These are phyloP conservation scores for Stagonosporopsis tanaceti DNA, from an alignment of 2,329 filamentous ascomycete species.

Conservation along the genomic window DNA sequence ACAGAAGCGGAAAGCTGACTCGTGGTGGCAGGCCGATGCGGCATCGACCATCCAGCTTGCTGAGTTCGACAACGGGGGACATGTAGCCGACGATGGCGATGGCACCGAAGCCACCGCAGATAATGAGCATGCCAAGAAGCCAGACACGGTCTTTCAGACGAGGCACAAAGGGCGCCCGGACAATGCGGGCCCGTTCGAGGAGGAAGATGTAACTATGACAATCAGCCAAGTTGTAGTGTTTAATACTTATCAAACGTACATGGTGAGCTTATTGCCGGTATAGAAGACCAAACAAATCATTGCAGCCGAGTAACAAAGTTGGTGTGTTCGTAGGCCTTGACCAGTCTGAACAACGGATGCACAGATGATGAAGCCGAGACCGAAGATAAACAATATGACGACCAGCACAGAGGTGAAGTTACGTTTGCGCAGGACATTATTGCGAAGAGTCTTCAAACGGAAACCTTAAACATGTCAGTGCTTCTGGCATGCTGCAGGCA, in stretches of 20 bases:
- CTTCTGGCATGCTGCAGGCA: neutral
- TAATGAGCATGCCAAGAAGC: conserved; percentile 37
- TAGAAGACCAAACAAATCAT: conserved; percentile 52
- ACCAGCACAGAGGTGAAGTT: conserved; percentile 31
- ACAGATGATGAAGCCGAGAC: conserved; percentile 24
- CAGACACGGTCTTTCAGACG: conserved; percentile 46
- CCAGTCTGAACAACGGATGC: conserved; percentile 38
- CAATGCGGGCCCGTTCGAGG: conserved; percentile 49
- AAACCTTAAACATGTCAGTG: conserved; percentile 16
- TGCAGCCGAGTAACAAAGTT: conserved; percentile 42
- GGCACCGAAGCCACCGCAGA: conserved; percentile 35
- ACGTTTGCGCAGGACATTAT: conserved; percentile 22
- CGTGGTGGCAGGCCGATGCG: conserved; percentile 47
- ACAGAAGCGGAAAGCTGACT: conserved; percentile 45
- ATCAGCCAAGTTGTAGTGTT: neutral
- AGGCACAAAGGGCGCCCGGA: conserved; percentile 39
- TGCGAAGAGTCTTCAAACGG: conserved; percentile 21
- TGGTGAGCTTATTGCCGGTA: conserved; percentile 42
- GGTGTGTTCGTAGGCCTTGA: conserved; percentile 32
- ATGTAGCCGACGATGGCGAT: conserved; percentile 40
- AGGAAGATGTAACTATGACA: conserved; percentile 47
- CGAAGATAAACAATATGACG: conserved; percentile 21
- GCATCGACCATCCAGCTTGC: conserved; percentile 40
- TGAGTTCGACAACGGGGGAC: conserved; percentile 42
- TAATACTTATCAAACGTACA: conserved; percentile 20